Percentiles rank a stretch among this genome's conserved stretches.
Evolutionary conservation across 139 green algal species (phyloP).

Genomic region (Chlamydomonas sp.): DNA sequence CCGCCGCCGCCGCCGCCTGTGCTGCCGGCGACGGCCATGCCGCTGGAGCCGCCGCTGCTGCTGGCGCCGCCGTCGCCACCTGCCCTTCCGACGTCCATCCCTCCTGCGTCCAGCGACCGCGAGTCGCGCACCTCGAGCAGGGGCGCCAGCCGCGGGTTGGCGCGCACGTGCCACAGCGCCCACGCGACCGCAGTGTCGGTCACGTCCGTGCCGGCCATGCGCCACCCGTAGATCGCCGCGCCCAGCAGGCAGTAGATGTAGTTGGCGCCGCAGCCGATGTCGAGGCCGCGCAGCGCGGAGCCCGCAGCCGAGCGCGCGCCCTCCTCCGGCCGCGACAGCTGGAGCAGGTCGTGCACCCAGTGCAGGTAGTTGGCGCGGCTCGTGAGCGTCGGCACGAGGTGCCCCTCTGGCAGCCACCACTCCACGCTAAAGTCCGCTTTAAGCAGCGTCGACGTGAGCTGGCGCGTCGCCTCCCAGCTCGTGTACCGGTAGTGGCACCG

Average conservation of each 20-base stretch:
- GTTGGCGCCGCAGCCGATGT: slow-evolving; percentile 89
- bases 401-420: slow-evolving; percentile 68
- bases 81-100: too few species aligned
- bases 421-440: slow-evolving; percentile 52
- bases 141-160: slow-evolving; percentile 59
- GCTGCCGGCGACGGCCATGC: too few species aligned
- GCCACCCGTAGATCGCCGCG: slow-evolving; percentile 70
- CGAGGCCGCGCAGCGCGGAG: slow-evolving; percentile 48
- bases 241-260: slow-evolving; percentile 92
- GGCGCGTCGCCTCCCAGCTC: slow-evolving; percentile 57
- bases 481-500: slow-evolving; percentile 53
- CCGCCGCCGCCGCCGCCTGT: too few species aligned
- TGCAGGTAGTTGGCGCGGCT: slow-evolving; percentile 88
- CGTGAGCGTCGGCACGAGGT: slow-evolving; percentile 75
- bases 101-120: too few species aligned
- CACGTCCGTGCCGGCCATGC: slow-evolving; percentile 76
- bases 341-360: slow-evolving; percentile 85
- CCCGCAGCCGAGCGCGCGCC: neutral
- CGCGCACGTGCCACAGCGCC: slow-evolving; percentile 41
- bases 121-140: slow-evolving; percentile 23
- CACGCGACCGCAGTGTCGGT: slow-evolving; percentile 41
- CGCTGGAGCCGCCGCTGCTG: too few species aligned
- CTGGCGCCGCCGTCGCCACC: too few species aligned
- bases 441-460: slow-evolving; percentile 70
- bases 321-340: slow-evolving; percentile 47